Conservation (phyloP, 2,329 filamentous ascomycete species). For the Colletotrichum siamense region DNA sequence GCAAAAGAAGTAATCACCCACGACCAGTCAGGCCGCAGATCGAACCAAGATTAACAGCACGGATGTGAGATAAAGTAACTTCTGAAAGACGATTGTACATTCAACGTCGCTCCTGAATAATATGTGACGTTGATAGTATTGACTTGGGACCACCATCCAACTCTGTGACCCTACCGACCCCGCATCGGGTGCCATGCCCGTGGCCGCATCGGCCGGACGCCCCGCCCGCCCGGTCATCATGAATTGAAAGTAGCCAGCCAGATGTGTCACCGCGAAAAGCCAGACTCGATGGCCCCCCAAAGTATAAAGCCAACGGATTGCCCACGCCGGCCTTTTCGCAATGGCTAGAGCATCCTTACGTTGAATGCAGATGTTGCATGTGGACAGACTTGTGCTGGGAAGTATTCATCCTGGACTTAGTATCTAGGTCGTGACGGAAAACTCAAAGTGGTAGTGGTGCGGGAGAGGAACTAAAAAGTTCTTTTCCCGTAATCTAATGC, state of each 20-base stretch:
- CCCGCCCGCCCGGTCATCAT: neutral
- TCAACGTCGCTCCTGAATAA: rapidly evolving
- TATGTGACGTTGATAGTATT: rapidly evolving
- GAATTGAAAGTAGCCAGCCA: neutral
- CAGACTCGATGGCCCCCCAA: neutral
- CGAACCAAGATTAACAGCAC: neutral
- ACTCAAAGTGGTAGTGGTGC: neutral
- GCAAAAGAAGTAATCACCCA: neutral
- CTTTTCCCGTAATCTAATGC: neutral
- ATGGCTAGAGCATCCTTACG: neutral
- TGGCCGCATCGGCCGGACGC: neutral
- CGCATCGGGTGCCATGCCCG: neutral
- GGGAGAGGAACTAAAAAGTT: no score
- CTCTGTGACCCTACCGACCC: neutral
- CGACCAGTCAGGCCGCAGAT: rapidly evolving
- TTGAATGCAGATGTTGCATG: neutral
- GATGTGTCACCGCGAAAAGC: neutral
- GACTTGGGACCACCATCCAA: neutral
- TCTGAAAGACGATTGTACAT: neutral
- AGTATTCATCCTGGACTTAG: neutral
- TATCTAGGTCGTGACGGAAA: rapidly evolving
- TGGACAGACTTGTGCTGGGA: neutral
- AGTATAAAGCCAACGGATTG: neutral
- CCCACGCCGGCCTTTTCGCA: neutral
- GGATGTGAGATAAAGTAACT: neutral